A percentile compares a stretch with the other conserved stretches of the same genome.
These are phyloP conservation scores for Capronia coronata DNA, from an alignment of 2,329 filamentous ascomycete genomes.

Conservation along the genomic window DNA sequence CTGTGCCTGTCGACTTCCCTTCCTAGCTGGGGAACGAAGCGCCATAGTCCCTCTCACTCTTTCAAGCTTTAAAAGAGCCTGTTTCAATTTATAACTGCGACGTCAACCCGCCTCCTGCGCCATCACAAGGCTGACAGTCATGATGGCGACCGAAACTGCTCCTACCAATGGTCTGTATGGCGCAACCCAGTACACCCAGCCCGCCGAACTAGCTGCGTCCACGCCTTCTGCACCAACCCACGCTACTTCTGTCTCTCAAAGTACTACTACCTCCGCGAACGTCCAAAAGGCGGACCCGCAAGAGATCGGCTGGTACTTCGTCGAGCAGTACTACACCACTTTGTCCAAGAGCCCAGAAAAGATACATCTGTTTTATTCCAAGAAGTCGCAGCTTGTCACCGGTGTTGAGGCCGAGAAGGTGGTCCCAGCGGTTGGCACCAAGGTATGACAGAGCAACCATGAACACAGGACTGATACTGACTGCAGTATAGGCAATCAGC, in stretches of 20 bases:
- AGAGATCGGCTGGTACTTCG: conserved; percentile 99
- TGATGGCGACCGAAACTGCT: conserved; percentile 26
- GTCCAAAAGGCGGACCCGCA: conserved; percentile 48
- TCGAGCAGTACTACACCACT: conserved; percentile 98
- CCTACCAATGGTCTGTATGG: conserved; percentile 27
- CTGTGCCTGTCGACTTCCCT: neutral
- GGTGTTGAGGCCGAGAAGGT: conserved; percentile 86
- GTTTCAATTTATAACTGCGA: neutral
- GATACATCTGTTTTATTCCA: conserved; percentile 93
- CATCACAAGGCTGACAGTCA: conserved; percentile 2
- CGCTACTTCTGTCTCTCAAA: conserved; percentile 25
- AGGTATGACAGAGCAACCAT: conserved; percentile 51
- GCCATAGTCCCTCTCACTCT: neutral
- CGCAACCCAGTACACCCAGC: conserved; percentile 25
- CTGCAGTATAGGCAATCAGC: conserved; percentile 65
- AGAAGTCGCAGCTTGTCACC: conserved; percentile 89
- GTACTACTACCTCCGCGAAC: conserved; percentile 24
- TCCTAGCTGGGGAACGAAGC: neutral
- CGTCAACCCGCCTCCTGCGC: neutral
- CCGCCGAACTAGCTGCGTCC: conserved; percentile 28
- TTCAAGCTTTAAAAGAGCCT: neutral
- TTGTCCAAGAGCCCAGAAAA: conserved; percentile 90
- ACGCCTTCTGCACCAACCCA: conserved; percentile 25
- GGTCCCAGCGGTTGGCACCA: conserved; percentile 77
- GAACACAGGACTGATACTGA: conserved; percentile 3